Conservation (phyloP, 2,329 filamentous ascomycete genomes). For the Microcyclospora tardicrescens region DNA sequence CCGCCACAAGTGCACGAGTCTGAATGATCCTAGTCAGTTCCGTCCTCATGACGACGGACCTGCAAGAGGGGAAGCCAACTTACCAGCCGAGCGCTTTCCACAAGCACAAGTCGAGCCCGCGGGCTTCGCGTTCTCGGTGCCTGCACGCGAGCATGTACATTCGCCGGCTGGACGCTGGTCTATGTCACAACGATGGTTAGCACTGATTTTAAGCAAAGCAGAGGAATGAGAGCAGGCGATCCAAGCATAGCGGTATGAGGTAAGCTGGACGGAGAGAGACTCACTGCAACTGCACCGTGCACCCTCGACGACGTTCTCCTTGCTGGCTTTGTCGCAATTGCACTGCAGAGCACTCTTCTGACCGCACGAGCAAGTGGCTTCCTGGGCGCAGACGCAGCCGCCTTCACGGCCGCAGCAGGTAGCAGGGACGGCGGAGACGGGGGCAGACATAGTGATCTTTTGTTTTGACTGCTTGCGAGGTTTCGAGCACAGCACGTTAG, state of each 20-base stretch:
- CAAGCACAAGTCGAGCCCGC: conserved; percentile 58
- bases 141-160: conserved; percentile 68
- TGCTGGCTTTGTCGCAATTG: conserved; percentile 61
- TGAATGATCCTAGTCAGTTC: conserved; percentile 8
- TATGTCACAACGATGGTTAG: conserved; percentile 16
- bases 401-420: conserved; percentile 48
- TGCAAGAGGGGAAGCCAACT: conserved; percentile 21
- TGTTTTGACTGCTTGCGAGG: conserved; percentile 2
- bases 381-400: conserved; percentile 37
- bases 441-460: conserved; percentile 24
- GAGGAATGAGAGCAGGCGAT: not conserved
- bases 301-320: conserved; percentile 62
- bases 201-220: not conserved
- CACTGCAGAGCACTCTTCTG: conserved; percentile 78
- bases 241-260: not conserved
- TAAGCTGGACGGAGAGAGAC: conserved; percentile 17
- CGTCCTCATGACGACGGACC: not conserved
- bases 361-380: conserved; percentile 55
- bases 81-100: conserved; percentile 59
- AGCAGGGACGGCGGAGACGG: conserved; percentile 30
- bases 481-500: too few species aligned
- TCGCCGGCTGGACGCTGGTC: conserved; percentile 61
- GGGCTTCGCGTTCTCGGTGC: conserved; percentile 53
- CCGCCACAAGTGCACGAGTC: conserved; percentile 60
- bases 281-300: conserved; percentile 70